These are phyloP conservation scores for Leishmania aethiopica DNA, from an alignment of 208 protist species.

Conservation along the genomic window DNA sequence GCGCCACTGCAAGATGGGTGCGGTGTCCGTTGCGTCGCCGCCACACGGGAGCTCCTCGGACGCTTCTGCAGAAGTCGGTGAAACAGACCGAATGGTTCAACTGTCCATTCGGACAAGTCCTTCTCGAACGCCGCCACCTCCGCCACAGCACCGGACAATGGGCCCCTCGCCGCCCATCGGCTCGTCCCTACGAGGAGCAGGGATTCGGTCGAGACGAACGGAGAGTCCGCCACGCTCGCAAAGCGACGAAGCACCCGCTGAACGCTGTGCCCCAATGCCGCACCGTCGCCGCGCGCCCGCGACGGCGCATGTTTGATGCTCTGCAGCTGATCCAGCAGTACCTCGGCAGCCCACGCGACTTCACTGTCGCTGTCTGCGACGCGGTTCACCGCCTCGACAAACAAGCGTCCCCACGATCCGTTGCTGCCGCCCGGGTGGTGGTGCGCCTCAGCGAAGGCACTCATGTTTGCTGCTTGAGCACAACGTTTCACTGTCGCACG, in stretches of 20 bases:
- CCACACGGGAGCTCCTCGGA: neutral
- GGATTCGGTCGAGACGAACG: constrained; percentile 27
- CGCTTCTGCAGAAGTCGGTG: neutral
- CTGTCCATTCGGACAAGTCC: constrained; percentile 10
- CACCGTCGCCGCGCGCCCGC: neutral
- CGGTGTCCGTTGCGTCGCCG: neutral
- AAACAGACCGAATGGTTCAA: constrained; percentile 26
- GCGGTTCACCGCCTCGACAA: neutral
- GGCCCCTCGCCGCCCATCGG: constrained; percentile 16
- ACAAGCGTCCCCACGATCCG: neutral
- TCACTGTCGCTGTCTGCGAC: neutral
- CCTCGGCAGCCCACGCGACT: constrained; percentile 9
- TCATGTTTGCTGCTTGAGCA: neutral
- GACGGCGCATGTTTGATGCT: neutral
- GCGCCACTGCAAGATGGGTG: too few relatives aligned
- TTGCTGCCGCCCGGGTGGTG: neutral
- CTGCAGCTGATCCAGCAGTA: constrained; percentile 4
- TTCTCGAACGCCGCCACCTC: constrained; percentile 1
- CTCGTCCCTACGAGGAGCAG: constrained; percentile 25
- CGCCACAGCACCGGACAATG: constrained; percentile 2
- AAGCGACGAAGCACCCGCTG: constrained; percentile 1
- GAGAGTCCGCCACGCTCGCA: constrained; percentile 23
- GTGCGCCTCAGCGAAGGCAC: neutral
- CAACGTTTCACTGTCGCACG: neutral
- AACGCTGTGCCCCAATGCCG: neutral